Base-by-base conservation (phyloP, 2,329 filamentous ascomycete genomes). In the Malbranchea zuffiana region DNA sequence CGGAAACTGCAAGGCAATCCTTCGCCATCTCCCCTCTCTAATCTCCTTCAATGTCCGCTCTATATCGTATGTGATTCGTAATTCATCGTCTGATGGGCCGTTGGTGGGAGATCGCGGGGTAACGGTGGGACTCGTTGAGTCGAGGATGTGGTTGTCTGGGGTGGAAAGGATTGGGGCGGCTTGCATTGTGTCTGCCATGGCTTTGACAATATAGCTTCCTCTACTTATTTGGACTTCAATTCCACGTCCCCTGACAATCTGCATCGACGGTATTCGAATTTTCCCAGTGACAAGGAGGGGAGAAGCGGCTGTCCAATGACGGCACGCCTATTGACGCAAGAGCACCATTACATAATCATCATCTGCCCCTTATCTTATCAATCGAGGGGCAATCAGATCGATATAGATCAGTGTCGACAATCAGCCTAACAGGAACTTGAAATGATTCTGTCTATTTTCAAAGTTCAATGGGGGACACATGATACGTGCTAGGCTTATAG, bases 1-100 rank as follows among this genome's bases (percentile, higher is more conserved):
- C 0, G 90, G 88, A 49, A 98, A 96, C 55, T 98, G 90, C n/a
- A 98, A 65, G 1, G 86, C 90, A 20, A 98, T 74, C 34, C 81
- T 74, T 44, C 64, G 72, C 73, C 84, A 93, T 56, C 69, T 69
- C 28, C 76, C 80, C 4, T 68, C 60, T n/a, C 68, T 67, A 31
- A 98, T 81, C 58, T 94, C 83, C 23, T 64, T 59, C 32, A 85
- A 72, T 0, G 90, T 95, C 39, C 83, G 74, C 41, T 73, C 69
- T 47, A 95, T 80, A 60, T 98, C 90, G 65, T 96, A 98, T 32
- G 82, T 79, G 26, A 77, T 63, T 38, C 67, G 65, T 19, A 96
- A 67, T 52, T 87, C 81, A 52, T 82, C 75, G 47, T 88, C 76
- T 11, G 70, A 67, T 11, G 35, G 16, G 24, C 35, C 7, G 20